Evolutionary conservation across 306 rosid species (phyloP), one percentile per base, ranked within the genome.

Genomic region (Quercus agrifolia): DNA sequence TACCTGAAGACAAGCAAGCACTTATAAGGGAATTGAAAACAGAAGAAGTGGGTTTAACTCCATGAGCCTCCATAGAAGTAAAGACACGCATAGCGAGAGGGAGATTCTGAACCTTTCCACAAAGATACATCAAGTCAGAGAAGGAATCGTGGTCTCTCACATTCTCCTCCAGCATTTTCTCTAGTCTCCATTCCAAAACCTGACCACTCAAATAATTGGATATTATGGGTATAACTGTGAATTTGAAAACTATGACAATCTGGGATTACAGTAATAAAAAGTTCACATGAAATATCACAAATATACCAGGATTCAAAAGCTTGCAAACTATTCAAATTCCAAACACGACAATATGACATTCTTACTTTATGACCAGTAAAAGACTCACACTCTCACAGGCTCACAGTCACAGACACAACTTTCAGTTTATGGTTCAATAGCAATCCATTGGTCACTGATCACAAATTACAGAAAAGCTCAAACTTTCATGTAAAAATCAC

Each of bases 161-260:
- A 44, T 86, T 87, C 30, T 81, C 88, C 69, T 83, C 23, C n/a
- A 87, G 75, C 90, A 88, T 56, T 72, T 83, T 92, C 87, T 88
- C 97, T 83, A 90, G 81, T 82, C 82, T 75, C 97, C 97, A 92
- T 83, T 92, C 92, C 89, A 92, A 81, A 75, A 87, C 90, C 97
- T 92, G 87, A 79, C 18, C 57, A 85, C 70, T 46, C 77, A 79
- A 71, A 54, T 59, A 70, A 23, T 49, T 54, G 11, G 57, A 70
- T 59, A 8, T 17, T 64, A 30, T 67, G 51, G 58, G 76, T 66
- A 68, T 28, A 74, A 66, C n/a, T 8, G 44, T 30, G 27, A 33
- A n/a, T 33, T 67, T 6, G 52, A 67, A 38, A 67, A 67, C 27
- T 49, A 33, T 46, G 52, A 35, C 6, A 35, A 67, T n/a, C 6